These are phyloP conservation scores for Jamesozyma lodderae DNA, from an alignment of 805 yeast genomes.

Conservation along the genomic window DNA sequence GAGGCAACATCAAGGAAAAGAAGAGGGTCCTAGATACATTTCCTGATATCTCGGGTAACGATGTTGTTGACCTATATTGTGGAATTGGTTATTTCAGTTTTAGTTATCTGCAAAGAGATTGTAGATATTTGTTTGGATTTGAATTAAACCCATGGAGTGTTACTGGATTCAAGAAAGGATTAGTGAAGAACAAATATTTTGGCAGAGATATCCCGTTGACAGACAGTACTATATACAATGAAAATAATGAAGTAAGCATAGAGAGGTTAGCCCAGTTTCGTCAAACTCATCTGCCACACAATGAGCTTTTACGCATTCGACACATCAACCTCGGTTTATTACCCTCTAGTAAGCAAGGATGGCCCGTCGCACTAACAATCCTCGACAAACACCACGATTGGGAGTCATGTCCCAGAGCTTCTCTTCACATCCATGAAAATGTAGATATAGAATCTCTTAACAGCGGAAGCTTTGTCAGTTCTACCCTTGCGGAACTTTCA, in stretches of 20 bases:
- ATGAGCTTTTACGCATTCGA: slow-evolving; percentile 26
- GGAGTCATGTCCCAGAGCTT: slow-evolving; percentile 13
- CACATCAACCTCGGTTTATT: slow-evolving; percentile 74
- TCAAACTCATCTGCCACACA: background rate
- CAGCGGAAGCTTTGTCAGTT: slow-evolving; percentile 6
- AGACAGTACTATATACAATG: slow-evolving; percentile 39
- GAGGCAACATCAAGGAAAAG: slow-evolving; percentile 82
- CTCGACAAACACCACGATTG: slow-evolving; percentile 10
- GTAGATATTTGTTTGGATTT: slow-evolving; percentile 58
- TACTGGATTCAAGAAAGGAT: slow-evolving; percentile 56
- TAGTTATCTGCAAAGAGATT: slow-evolving; percentile 49
- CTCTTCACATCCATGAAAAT: slow-evolving; percentile 70
- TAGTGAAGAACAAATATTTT: slow-evolving; percentile 34
- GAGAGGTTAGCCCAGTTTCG: slow-evolving; percentile 31
- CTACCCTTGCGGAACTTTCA: slow-evolving; percentile 3
- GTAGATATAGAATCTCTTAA: slow-evolving; percentile 40
- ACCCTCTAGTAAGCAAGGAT: slow-evolving; percentile 60
- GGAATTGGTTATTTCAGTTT: slow-evolving; percentile 84
- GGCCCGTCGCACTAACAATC: slow-evolving; percentile 38
- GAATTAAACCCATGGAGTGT: slow-evolving; percentile 81
- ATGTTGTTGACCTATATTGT: slow-evolving; percentile 62
- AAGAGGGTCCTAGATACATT: slow-evolving; percentile 46
- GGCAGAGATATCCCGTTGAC: too few relatives aligned
- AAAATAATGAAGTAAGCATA: slow-evolving; percentile 48
- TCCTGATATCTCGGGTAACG: slow-evolving; percentile 30